phyloP scores from a whole-genome alignment of 768 basidiomycete species.

The Collybia sp. region DNA sequence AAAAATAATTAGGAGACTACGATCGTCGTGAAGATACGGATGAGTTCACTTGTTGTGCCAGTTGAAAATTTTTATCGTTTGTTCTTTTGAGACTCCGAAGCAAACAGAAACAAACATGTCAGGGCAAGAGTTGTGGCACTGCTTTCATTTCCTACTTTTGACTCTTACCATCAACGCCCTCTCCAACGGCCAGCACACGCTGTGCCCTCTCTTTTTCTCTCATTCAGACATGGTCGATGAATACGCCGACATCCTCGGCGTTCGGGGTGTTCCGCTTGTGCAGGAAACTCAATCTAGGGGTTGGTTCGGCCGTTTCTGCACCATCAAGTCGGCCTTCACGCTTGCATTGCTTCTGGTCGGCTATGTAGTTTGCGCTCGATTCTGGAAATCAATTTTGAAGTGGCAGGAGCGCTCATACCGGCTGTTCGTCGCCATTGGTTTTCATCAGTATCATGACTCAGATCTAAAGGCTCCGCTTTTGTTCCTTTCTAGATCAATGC shows the following conservation, averaged over 20 bases:
- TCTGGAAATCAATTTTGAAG: constrained; percentile 43
- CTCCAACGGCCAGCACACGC: constrained; percentile 21
- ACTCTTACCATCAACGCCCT: constrained; percentile 31
- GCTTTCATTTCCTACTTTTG: constrained; percentile 21
- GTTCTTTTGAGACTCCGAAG: constrained; percentile 14
- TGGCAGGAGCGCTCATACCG: constrained; percentile 63
- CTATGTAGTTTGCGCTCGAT: constrained; percentile 31
- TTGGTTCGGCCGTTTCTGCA: constrained; percentile 35
- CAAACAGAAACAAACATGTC: constrained; percentile 29
- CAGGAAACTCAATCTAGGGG: constrained; percentile 21
- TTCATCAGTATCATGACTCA: constrained; percentile 4
- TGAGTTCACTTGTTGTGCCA: neutral
- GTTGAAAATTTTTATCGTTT: constrained; percentile 8
- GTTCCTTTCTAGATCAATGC: constrained; percentile 47
- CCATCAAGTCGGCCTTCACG: constrained; percentile 29
- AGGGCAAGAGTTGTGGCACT: constrained; percentile 18
- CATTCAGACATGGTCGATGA: constrained; percentile 56
- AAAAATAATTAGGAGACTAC: constrained; percentile 5
- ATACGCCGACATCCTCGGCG: constrained; percentile 69
- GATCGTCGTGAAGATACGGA: constrained; percentile 2
- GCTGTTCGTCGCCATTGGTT: constrained; percentile 39
- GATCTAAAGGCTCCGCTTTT: constrained; percentile 11
- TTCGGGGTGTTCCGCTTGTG: constrained; percentile 36
- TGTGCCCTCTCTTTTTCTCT: constrained; percentile 17
- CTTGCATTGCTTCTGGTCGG: constrained; percentile 29